Base-by-base conservation (phyloP, 305 asterid genomes). In the Fraxinus angustifolia region DNA sequence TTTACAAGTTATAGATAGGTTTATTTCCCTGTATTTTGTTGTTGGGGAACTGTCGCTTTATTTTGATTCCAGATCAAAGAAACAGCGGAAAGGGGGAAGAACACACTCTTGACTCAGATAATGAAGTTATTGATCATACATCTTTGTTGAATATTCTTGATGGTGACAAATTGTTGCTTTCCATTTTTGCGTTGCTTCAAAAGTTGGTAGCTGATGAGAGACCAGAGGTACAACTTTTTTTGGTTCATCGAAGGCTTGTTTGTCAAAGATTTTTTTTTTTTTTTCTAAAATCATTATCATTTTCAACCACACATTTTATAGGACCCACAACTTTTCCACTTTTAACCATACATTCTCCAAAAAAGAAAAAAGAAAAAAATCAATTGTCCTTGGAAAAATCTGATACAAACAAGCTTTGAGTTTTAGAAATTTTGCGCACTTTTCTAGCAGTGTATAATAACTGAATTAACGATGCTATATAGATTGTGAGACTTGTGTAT, bases 171-270 rank as follows among this genome's bases (percentile, higher is more conserved):
- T 80, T 96, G 92, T 92, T 96, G 40, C 88, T 93, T 84, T 92
- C 97, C 77, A 92, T 96, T 87, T 92, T 96, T 85, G 90, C 98
- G 30, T 85, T 93, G 85, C 96, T 94, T 83, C 96, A 96, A 84
- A 90, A 90, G 87, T 92, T 94, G 88, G 98, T 97, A 79, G 93
- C 95, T 83, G 99, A 94, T 83, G 99, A 90, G 82, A 92, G 99
- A 84, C 98, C 99, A 75, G 99, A 96, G 99, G 99, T 96, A 92
- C 38, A 50, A 65, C 73, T 73, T 38, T 34, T 11, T 19, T 28
- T 1, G 72, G 35, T 81, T 75, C 53, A 33, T 56, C 16, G 28
- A 56, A 56, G 30, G 28, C 67, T 56, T 56, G 67, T 19, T 56
- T 56, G 67, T 56, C 12, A 6, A 56, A 56, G 4, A 17, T 6